Evolutionary conservation across 1,284 basidiomycete genomes (phyloP), one percentile per base, ranked within the genome.

Genomic region (Ganoderma lingzhi): DNA sequence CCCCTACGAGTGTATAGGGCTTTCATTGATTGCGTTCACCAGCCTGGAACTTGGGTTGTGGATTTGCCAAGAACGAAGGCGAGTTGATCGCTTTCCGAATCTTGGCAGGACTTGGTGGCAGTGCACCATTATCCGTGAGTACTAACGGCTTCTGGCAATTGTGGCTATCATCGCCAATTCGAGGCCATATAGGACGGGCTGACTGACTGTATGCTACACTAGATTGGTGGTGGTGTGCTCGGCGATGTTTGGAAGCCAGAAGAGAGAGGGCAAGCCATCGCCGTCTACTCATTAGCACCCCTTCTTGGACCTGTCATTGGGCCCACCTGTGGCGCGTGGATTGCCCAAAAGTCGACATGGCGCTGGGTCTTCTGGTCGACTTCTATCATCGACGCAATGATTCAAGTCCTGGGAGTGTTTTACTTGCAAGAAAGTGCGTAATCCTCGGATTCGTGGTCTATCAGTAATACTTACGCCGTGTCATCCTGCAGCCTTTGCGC

Each of bases 1-100:
- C 2, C 2, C 17, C 56, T 61, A 12, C 4, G 28, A 44, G 60
- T 62, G 19, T 14, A 8, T 10, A 56, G 44, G 10, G 42, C 35
- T 61, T 14, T 6, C 5, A 48, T 61, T 35, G n/a, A 60, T 3
- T 41, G 6, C 28, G n/a, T 61, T 30, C 15, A 3, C 59, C 58
- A 91, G 90, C 80, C 3, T 92, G 90, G 88, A 93, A 92, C 75
- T 70, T 90, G 1, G 89, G 78, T 2, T 93, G 91, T 72, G 88
- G 89, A 0, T 92, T 92, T 69, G 88, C 91, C 0, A 84, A 86
- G 63, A 91, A 82, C 64, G 82, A 83, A 65, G 79, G 78, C 0
- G 86, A 93, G 70, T 78, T 92, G 1, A 86, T 92, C 44, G 88
- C 82, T 0, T 93, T 93, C 76, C 86, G 91, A 48, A 86, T 93